Evolutionary conservation across 352 stramenopile species (phyloP).

Genomic region (Pythium dissotocum): DNA sequence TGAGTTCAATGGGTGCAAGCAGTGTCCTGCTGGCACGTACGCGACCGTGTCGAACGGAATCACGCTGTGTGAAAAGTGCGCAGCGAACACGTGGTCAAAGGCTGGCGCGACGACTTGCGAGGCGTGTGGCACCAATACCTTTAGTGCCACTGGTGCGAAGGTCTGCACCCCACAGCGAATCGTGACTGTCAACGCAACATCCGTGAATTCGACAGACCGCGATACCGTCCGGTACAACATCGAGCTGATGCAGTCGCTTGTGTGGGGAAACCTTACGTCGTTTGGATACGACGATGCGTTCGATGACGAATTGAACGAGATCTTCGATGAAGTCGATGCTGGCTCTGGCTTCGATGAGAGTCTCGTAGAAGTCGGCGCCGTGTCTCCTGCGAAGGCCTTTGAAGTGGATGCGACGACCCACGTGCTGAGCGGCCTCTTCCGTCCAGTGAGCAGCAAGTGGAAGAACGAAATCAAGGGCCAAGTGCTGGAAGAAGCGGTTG

Average conservation of each 20-base stretch:
- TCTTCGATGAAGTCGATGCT: conserved; percentile 14
- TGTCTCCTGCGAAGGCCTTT: conserved; percentile 46
- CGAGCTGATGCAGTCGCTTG: conserved; percentile 64
- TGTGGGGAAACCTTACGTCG: conserved; percentile 52
- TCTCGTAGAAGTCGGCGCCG: conserved; percentile 26
- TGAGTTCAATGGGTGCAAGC: conserved; percentile 44
- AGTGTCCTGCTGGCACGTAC: conserved; percentile 65
- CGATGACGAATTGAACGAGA: conserved; percentile 15
- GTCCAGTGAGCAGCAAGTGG: conserved; percentile 55
- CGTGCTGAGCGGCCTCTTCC: conserved; percentile 62
- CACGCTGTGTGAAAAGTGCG: conserved; percentile 51
- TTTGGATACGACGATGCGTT: conserved; percentile 20
- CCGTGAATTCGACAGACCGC: conserved; percentile 18
- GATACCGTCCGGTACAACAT: conserved; percentile 57
- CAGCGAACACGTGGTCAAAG: conserved; percentile 60
- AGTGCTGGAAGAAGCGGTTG: conserved; percentile 57
- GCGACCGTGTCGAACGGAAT: conserved; percentile 35
- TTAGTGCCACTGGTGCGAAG: conserved; percentile 42
- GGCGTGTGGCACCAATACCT: conserved; percentile 66
- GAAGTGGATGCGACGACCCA: conserved; percentile 49
- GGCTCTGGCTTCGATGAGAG: conserved; percentile 24
- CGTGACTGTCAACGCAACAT: conserved; percentile 39
- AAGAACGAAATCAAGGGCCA: conserved; percentile 51
- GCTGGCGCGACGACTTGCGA: conserved; percentile 49
- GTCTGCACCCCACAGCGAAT: conserved; percentile 48